phyloP scores from a whole-genome alignment of 768 basidiomycete genomes.

The Boletus bicolor region DNA sequence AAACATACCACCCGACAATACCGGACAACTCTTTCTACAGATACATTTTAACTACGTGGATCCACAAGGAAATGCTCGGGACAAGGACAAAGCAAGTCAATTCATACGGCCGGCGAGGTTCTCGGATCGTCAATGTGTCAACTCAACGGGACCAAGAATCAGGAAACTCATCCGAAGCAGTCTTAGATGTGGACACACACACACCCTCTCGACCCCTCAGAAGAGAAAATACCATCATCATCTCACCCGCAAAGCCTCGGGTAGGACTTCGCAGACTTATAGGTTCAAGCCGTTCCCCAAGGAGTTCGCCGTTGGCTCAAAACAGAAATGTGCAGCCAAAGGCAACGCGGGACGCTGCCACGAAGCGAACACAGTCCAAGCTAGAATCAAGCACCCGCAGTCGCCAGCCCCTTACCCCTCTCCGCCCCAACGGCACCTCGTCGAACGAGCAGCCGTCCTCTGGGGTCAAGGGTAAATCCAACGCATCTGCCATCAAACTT shows the following conservation, averaged over 20 bases:
- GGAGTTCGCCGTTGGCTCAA: conserved; percentile 21
- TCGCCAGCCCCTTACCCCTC: conserved; percentile 42
- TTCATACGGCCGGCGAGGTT: conserved; percentile 60
- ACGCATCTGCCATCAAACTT: conserved; percentile 10
- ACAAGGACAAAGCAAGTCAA: conserved; percentile 62
- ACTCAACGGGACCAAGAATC: conserved; percentile 29
- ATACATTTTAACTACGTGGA: not conserved
- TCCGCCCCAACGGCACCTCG: conserved; percentile 37
- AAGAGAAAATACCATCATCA: conserved; percentile 23
- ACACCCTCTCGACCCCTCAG: conserved; percentile 7
- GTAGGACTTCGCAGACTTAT: conserved; percentile 11
- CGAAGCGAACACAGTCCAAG: conserved; percentile 15
- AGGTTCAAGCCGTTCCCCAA: conserved; percentile 17
- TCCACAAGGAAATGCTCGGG: conserved; percentile 45
- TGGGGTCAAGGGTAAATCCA: conserved; percentile 23
- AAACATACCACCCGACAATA: conserved; percentile 1
- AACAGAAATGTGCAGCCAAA: conserved; percentile 26
- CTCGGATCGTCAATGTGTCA: conserved; percentile 54
- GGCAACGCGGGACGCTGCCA: conserved; percentile 3
- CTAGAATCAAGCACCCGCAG: conserved; percentile 15
- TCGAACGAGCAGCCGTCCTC: conserved; percentile 33
- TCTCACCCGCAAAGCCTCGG: conserved; percentile 22
- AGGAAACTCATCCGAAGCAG: conserved; percentile 29
- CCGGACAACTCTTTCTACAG: not conserved
- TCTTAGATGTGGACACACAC: conserved; percentile 38